Conservation (phyloP, 225 moss, liverwort and hornwort genomes). For the Anthoceros angustus region DNA sequence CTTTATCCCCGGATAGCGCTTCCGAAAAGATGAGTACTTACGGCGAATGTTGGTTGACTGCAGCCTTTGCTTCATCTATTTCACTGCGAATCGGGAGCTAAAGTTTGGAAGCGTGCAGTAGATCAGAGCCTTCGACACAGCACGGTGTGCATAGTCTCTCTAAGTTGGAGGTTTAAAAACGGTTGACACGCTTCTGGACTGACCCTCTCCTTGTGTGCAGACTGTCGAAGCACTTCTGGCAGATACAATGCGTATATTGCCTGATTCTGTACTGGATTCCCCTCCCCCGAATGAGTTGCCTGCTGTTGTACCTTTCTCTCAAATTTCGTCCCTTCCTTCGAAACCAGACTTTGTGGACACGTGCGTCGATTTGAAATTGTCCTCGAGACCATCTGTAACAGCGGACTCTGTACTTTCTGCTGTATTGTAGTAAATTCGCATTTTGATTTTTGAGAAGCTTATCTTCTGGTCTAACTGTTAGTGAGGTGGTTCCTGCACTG, state of each 20-base stretch:
- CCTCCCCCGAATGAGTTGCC: slow-evolving; percentile 16
- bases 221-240: slow-evolving; percentile 24
- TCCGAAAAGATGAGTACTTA: slow-evolving; percentile 4
- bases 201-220: slow-evolving; percentile 13
- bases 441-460: too few relatives aligned
- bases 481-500: too few relatives aligned
- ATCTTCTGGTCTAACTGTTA: too few relatives aligned
- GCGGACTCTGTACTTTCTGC: too few relatives aligned
- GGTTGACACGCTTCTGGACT: too few relatives aligned
- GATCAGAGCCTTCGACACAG: slow-evolving; percentile 33
- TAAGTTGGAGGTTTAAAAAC: background rate
- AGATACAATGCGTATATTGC: slow-evolving; percentile 31
- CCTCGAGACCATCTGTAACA: too few relatives aligned
- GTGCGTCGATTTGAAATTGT: too few relatives aligned
- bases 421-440: too few relatives aligned
- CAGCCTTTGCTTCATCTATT: slow-evolving; percentile 51
- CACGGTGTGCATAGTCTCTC: slow-evolving; percentile 14
- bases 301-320: slow-evolving; percentile 12
- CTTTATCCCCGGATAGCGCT: background rate
- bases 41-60: background rate
- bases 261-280: slow-evolving; percentile 37
- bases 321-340: slow-evolving; percentile 24
- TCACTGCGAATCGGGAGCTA: slow-evolving; percentile 36
- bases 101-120: slow-evolving; percentile 42
- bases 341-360: background rate